phyloP scores from a whole-genome alignment of 495 filamentous ascomycete species.

The Polyplosphaeria fusca region DNA sequence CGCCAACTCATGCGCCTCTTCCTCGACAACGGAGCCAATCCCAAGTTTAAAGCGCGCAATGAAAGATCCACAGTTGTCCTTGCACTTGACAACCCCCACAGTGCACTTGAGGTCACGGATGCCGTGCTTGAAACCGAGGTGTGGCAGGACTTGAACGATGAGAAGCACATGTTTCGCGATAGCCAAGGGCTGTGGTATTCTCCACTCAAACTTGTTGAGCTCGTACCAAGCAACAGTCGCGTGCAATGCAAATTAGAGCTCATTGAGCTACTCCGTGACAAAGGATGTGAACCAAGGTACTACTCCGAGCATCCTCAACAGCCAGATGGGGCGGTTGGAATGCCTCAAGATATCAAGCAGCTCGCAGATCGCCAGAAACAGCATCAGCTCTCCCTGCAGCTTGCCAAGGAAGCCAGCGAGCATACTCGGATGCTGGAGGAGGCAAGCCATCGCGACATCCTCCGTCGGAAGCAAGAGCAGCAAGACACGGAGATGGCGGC shows the following conservation, averaged over 20 bases:
- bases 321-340: constrained; percentile 18
- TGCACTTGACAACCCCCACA: constrained; percentile 25
- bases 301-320: constrained; percentile 28
- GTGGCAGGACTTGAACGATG: constrained; percentile 27
- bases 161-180: constrained; percentile 26
- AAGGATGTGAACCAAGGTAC: constrained; percentile 23
- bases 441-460: constrained; percentile 2
- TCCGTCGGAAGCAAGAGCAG: constrained; percentile 18
- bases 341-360: constrained; percentile 8
- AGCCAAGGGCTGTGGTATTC: constrained; percentile 24
- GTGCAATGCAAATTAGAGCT: constrained; percentile 3
- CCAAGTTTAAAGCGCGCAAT: constrained; percentile 26
- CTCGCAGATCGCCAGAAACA: constrained; percentile 25
- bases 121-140: constrained; percentile 29
- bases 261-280: constrained; percentile 25
- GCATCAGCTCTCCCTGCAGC: constrained; percentile 16
- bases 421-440: constrained; percentile 17
- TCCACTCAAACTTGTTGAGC: constrained; percentile 23
- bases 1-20: constrained; percentile 25
- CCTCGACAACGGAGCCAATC: constrained; percentile 17
- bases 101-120: constrained; percentile 23
- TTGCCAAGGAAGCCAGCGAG: constrained; percentile 16
- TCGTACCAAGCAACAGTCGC: constrained; percentile 10
- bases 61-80: constrained; percentile 20
- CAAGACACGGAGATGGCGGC: constrained; percentile 16